Evolutionary conservation across 441 rosid genomes (phyloP).

Genomic region (Melianthus villosus): DNA sequence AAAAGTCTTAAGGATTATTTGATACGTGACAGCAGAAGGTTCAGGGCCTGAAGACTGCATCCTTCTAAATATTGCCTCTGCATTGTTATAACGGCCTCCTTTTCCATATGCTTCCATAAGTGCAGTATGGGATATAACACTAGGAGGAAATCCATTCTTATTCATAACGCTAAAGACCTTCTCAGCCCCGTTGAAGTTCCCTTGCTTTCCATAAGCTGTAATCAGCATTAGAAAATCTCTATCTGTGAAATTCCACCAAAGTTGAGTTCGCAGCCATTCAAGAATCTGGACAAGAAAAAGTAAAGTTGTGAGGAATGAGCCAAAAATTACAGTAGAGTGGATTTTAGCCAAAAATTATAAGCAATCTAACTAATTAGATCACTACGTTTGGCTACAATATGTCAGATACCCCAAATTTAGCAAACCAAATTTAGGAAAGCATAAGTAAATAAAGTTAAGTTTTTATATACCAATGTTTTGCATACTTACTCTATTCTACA

Average conservation of each 20-base stretch:
- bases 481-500: no score
- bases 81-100: conserved; percentile 69
- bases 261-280: conserved; percentile 74
- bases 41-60: conserved; percentile 84
- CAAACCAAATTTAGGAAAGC: no score
- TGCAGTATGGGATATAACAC: conserved; percentile 68
- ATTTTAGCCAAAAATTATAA: conserved; percentile 1
- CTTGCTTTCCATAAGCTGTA: conserved; percentile 81
- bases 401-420: no score
- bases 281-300: conserved; percentile 58
- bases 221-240: conserved; percentile 78
- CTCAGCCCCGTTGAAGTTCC: conserved; percentile 75
- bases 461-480: no score
- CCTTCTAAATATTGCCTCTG: conserved; percentile 83
- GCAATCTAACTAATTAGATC: no score
- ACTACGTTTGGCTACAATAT: no score
- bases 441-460: no score
- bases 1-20: conserved; percentile 64
- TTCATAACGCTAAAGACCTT: conserved; percentile 47
- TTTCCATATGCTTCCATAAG: conserved; percentile 91
- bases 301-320: no score
- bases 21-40: conserved; percentile 86
- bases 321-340: no score
- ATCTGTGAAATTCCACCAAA: conserved; percentile 84
- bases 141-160: conserved; percentile 53